A percentile compares a stretch with the other conserved stretches of the same genome.
phyloP scores from a whole-genome alignment of 306 rosid species.

The Mimosa bimucronata region DNA sequence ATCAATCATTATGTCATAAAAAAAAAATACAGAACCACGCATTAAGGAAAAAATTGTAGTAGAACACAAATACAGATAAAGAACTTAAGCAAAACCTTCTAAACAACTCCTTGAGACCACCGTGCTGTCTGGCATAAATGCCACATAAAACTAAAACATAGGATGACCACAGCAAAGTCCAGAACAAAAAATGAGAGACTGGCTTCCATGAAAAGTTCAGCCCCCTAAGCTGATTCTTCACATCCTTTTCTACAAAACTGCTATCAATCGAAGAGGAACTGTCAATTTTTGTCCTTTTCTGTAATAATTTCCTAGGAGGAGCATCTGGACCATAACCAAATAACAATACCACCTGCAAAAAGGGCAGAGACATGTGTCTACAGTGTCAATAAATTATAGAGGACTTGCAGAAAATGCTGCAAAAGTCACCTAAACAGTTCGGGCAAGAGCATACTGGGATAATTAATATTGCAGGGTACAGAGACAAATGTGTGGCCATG shows the following conservation, averaged over 20 bases:
- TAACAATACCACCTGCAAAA: slow-evolving; percentile 68
- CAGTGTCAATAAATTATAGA: slow-evolving; percentile 22
- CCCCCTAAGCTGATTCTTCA: slow-evolving; percentile 38
- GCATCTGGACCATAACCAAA: slow-evolving; percentile 88
- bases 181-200: not conserved
- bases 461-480: slow-evolving; percentile 79
- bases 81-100: slow-evolving; percentile 61
- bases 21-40: not conserved
- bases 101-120: slow-evolving; percentile 86
- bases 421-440: slow-evolving; percentile 33
- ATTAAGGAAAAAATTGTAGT: slow-evolving; percentile 6
- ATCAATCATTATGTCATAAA: slow-evolving; percentile 6
- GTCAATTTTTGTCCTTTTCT: slow-evolving; percentile 43
- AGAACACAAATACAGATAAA: not conserved
- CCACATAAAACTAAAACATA: slow-evolving; percentile 76
- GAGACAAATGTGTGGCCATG: slow-evolving; percentile 89
- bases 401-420: slow-evolving; percentile 29
- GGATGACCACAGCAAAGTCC: slow-evolving; percentile 73
- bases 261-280: slow-evolving; percentile 48
- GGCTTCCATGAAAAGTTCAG: slow-evolving; percentile 61
- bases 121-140: slow-evolving; percentile 64
- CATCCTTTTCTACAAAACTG: slow-evolving; percentile 46
- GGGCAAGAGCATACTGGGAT: slow-evolving; percentile 69
- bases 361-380: slow-evolving; percentile 24
- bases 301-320: slow-evolving; percentile 78